Evolutionary conservation across 495 filamentous ascomycete species (phyloP).

Genomic region (Apiosordaria backusii): DNA sequence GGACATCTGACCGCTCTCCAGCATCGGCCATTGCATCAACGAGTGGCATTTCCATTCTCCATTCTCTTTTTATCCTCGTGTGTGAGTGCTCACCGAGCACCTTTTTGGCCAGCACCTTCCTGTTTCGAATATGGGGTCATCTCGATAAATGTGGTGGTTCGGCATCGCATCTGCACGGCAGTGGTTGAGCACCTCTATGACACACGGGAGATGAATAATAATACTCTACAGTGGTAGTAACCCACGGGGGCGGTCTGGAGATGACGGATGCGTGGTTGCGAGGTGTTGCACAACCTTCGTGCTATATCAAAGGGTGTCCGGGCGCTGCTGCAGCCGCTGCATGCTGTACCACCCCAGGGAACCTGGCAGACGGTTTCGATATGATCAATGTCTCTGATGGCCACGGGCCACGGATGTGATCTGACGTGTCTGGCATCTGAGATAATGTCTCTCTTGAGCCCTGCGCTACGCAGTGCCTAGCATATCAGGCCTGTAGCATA

Average conservation of each 20-base stretch:
- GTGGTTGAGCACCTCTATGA: not conserved
- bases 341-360: not conserved
- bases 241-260: too few relatives aligned
- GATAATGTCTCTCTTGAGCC: not conserved
- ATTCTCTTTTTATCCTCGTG: not conserved
- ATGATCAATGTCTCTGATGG: not conserved
- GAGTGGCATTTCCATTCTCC: not conserved
- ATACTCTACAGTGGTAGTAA: too few relatives aligned
- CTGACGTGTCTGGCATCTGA: not conserved
- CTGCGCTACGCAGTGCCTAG: too few relatives aligned
- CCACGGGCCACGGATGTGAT: not conserved
- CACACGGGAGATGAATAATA: too few relatives aligned
- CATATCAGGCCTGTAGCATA: too few relatives aligned
- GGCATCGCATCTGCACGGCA: slow-evolving; percentile 2
- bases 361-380: not conserved
- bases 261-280: not conserved
- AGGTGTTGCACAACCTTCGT: not conserved
- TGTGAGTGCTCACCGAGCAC: slow-evolving; percentile 12
- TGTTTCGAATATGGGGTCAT: slow-evolving; percentile 1
- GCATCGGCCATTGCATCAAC: not conserved
- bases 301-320: too few relatives aligned
- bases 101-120: slow-evolving; percentile 6
- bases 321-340: not conserved
- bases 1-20: not conserved
- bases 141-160: not conserved